Base-by-base conservation (phyloP, 352 stramenopile species). In the Aphanomyces astaci region DNA sequence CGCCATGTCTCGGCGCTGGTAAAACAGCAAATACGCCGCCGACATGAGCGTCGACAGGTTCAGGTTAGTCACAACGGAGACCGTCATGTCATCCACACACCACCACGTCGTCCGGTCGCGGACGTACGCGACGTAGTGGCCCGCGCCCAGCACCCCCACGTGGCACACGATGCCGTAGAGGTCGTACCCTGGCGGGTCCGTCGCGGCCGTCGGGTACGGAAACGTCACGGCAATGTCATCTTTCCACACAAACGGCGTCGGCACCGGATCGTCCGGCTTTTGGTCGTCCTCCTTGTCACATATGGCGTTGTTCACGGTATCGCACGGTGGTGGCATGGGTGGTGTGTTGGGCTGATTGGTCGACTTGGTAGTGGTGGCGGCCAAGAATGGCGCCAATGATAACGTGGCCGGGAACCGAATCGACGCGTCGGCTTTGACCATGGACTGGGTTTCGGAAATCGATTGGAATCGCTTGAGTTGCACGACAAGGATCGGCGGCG, bases 151-250 rank as follows among this genome's bases (percentile, higher is more conserved):
- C n/a, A 82, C 87, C 17, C 95, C 95, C 68, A 91, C 84, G 78
- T 99, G 96, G 78, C 98, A 91, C 60, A 98, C 90, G 4, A 99
- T 83, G 15, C 83, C 92, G 70, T 98, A 98, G 39, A 98, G 72
- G 75, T 96, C 86, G 71, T 98, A 98, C 22, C 84, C 63, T 24
- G 80, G 79, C 54, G 70, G 70, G 19, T 66, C 68, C 15, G 76
- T 63, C 3, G 78, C 84, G 1, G 78, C 76, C 4, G 82, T 86
- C 24, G 69, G 57, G 11, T 76, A 71, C 17, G 77, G 76, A 27
- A 90, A 76, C 1, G 72, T 30, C 0, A 66, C 59, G 15, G 32
- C 7, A 22, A 66, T 24, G 36, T 32, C 13, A 36, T 43, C 15
- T 36, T 28, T 60, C 59, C 51, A 59, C 22, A 33, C 17, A 59